Conservation (phyloP, 257 asterid genomes). For the Solanum verrucosum region DNA sequence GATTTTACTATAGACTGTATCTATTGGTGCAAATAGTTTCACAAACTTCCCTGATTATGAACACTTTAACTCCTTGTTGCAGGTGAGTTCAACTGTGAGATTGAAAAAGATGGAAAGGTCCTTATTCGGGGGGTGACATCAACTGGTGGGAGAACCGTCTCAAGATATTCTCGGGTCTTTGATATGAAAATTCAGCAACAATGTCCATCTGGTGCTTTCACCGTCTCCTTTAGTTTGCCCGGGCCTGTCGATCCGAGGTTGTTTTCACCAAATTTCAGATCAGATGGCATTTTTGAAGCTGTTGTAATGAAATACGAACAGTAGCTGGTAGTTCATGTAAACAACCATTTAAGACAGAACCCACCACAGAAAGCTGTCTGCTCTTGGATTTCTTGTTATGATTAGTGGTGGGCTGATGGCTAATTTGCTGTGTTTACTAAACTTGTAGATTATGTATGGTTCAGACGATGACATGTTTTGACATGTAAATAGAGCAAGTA, state of each 20-base stretch:
- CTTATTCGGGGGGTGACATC: conserved; percentile 56
- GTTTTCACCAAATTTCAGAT: conserved; percentile 46
- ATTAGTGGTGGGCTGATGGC: background rate
- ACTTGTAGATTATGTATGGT: background rate
- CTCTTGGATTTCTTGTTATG: background rate
- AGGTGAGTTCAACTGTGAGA: conserved; percentile 69
- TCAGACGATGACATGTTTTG: background rate
- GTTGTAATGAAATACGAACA: conserved; percentile 39
- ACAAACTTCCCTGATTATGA: background rate
- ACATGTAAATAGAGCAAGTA: background rate
- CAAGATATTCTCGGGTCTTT: conserved; percentile 47
- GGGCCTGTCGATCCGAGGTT: conserved; percentile 83
- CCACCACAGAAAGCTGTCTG: background rate
- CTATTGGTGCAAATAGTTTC: background rate
- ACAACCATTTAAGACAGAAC: background rate
- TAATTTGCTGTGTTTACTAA: background rate
- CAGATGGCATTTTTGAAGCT: conserved; percentile 83
- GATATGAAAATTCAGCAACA: conserved; percentile 68
- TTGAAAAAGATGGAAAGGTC: conserved; percentile 52
- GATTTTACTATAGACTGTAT: background rate
- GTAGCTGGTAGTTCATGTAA: background rate
- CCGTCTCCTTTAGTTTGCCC: conserved; percentile 59
- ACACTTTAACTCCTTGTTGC: conserved; percentile 1
- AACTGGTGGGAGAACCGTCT: conserved; percentile 46
- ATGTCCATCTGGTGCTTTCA: conserved; percentile 79